Conservation (phyloP, 1,139 yeast genomes). For the Geotrichum restrictum region DNA sequence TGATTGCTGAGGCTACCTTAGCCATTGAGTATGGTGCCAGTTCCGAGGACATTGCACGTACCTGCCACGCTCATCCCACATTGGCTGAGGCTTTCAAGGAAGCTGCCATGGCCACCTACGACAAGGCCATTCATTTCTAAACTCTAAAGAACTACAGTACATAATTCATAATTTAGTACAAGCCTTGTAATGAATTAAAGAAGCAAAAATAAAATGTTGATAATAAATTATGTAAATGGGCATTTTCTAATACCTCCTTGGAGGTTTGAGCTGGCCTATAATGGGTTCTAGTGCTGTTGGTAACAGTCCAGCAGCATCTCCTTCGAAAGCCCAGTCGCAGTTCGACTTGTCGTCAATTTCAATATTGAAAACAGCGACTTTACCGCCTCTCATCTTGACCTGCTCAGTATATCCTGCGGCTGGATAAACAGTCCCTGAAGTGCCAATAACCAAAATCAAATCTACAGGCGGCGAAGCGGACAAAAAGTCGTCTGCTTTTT, state of each 20-base stretch:
- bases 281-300: conserved; percentile 60
- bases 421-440: conserved; percentile 84
- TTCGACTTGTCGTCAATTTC: conserved; percentile 45
- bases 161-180: background rate
- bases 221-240: background rate
- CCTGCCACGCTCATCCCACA: conserved; percentile 98
- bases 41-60: conserved; percentile 95
- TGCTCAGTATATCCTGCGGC: conserved; percentile 87
- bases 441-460: conserved; percentile 74
- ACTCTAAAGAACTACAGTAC: background rate
- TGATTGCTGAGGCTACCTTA: conserved; percentile 97
- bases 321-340: conserved; percentile 63
- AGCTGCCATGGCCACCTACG: conserved; percentile 91
- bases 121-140: conserved; percentile 80
- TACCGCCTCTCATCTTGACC: conserved; percentile 67
- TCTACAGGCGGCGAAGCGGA: conserved; percentile 52
- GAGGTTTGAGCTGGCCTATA: conserved; percentile 29
- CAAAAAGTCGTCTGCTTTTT: conserved; percentile 68
- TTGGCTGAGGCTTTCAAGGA: conserved; percentile 97
- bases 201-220: conserved; percentile 4
- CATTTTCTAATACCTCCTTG: conserved; percentile 1
- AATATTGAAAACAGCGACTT: conserved; percentile 77
- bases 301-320: conserved; percentile 72
- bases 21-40: conserved; percentile 99
- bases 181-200: conserved; percentile 2